Conservation (phyloP, 202 grass and related monocot species). For the Zoysia matrella region DNA sequence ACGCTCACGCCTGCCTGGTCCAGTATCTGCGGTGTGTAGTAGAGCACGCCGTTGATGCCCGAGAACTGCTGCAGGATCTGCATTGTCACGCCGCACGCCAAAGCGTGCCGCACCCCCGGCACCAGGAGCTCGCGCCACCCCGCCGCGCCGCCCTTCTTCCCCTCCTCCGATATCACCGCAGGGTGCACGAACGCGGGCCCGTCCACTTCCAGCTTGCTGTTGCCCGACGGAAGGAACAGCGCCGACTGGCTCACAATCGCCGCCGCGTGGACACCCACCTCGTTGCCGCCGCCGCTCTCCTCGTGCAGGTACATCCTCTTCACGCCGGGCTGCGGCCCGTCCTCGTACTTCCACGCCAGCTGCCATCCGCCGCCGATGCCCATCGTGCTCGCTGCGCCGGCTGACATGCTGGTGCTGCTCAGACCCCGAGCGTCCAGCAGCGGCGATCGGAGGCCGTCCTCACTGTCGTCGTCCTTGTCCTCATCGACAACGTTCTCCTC, state of each 20-base stretch:
- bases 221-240: conserved; percentile 7
- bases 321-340: conserved; percentile 37
- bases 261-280: conserved; percentile 49
- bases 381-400: conserved; percentile 44
- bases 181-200: conserved; percentile 53
- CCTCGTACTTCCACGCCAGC: conserved; percentile 69
- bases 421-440: conserved; percentile 47
- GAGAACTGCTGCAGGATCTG: conserved; percentile 84
- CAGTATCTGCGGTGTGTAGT: conserved; percentile 91
- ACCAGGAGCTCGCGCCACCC: conserved; percentile 62
- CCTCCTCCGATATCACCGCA: neutral
- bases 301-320: conserved; percentile 88
- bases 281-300: conserved; percentile 30
- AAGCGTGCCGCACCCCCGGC: conserved; percentile 63
- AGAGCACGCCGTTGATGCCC: conserved; percentile 80
- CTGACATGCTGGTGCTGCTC: conserved; percentile 7
- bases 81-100: conserved; percentile 64
- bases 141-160: neutral
- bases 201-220: conserved; percentile 9
- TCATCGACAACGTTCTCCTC: conserved; percentile 39
- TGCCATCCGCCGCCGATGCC: conserved; percentile 93
- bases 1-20: conserved; percentile 77
- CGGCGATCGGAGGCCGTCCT: conserved; percentile 38
- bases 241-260: conserved; percentile 72
- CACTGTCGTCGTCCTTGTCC: conserved; percentile 25